phyloP scores from a whole-genome alignment of 176 grass and related monocot genomes.

The Eleusine indica region DNA sequence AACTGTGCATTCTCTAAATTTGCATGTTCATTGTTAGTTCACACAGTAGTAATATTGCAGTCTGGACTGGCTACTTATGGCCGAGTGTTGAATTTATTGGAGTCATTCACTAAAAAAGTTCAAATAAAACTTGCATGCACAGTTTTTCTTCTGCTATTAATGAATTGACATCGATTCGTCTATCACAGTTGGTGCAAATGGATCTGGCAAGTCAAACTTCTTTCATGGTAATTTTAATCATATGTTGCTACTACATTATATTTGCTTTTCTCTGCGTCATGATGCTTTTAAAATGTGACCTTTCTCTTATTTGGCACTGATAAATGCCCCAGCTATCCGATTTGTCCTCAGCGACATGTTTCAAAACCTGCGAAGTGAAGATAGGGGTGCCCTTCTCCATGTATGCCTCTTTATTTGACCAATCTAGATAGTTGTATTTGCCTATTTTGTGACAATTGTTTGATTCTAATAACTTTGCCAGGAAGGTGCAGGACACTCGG shows the following conservation, averaged over 20 bases:
- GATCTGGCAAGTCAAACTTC: conserved; percentile 98
- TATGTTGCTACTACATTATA: conserved; percentile 1
- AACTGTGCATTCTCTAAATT: not conserved
- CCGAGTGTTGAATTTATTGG: not conserved
- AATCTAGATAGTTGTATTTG: conserved; percentile 24
- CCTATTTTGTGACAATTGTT: conserved; percentile 1
- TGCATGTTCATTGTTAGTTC: not conserved
- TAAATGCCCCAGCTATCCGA: conserved; percentile 81
- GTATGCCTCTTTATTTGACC: conserved; percentile 58
- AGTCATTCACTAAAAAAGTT: not conserved
- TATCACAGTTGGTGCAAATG: conserved; percentile 96
- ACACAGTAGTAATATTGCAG: not conserved
- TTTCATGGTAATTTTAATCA: conserved; percentile 80
- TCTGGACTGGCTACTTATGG: conserved; percentile 2
- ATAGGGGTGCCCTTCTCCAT: conserved; percentile 95
- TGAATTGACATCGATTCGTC: conserved; percentile 36
- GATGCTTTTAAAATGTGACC: not conserved
- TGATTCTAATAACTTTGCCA: conserved; percentile 51
- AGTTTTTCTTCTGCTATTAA: conserved; percentile 7
- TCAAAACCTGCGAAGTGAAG: conserved; percentile 87
- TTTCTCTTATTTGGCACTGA: conserved; percentile 26
- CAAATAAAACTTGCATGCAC: not conserved
- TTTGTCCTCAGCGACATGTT: conserved; percentile 99
- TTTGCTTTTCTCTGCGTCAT: conserved; percentile 12
- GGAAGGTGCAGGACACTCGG: conserved; percentile 98